These are phyloP conservation scores for Hypocreales sp. DNA, from an alignment of 2,329 filamentous ascomycete species.

Conservation along the genomic window DNA sequence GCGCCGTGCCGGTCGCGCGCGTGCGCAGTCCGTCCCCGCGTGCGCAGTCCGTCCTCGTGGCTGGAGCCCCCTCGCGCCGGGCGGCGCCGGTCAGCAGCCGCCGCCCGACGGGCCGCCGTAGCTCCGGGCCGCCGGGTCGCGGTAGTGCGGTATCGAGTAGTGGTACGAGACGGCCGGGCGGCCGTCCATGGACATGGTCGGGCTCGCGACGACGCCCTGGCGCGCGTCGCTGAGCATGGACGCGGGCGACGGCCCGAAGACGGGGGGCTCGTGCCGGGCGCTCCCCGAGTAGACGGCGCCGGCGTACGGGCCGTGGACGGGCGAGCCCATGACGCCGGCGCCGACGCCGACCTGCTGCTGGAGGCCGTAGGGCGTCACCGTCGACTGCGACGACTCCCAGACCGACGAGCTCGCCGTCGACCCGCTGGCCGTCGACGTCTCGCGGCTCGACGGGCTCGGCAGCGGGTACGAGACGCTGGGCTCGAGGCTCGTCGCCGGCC, in stretches of 20 bases:
- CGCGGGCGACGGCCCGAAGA: constrained; percentile 6
- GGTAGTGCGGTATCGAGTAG: constrained; percentile 10
- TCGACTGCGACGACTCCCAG: constrained; percentile 15
- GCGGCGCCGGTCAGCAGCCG: too few species aligned
- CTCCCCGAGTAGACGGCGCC: not conserved
- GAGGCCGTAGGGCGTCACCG: constrained; percentile 12
- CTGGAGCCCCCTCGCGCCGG: too few species aligned
- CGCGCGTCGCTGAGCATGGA: constrained; percentile 10
- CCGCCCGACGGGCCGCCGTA: constrained; percentile 7
- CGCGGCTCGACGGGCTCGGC: constrained; percentile 16
- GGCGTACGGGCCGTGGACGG: constrained; percentile 2
- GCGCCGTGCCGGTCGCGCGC: too few species aligned
- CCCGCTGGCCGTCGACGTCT: constrained; percentile 16
- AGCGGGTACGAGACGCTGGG: constrained; percentile 11
- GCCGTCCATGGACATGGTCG: constrained; percentile 7
- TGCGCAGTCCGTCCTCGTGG: too few species aligned
- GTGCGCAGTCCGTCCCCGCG: too few species aligned
- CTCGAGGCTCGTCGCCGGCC: constrained; percentile 15
- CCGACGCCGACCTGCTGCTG: constrained; percentile 5
- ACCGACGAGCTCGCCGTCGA: constrained; percentile 16
- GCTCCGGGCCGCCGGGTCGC: constrained; percentile 6
- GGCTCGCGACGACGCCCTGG: constrained; percentile 6
- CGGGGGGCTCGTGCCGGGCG: constrained; percentile 1
- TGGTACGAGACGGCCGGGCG: constrained; percentile 10
- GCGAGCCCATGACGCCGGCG: constrained; percentile 1